Base-by-base conservation (phyloP, 371 early-diverging fungal species). In the Sporodiniella umbellata region DNA sequence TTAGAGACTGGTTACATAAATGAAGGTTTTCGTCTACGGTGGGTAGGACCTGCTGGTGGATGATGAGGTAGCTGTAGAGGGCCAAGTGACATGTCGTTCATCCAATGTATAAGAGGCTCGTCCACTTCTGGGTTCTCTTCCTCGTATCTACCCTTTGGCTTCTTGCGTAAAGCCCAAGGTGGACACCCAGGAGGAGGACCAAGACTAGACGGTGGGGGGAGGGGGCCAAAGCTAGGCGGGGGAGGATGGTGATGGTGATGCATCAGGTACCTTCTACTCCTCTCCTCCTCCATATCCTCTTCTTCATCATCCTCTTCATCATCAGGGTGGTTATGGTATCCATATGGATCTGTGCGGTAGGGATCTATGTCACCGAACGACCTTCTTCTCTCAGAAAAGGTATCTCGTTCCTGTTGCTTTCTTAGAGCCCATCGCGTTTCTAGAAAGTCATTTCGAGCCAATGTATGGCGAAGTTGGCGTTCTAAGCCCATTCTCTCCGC, bases 381-480 rank as follows among this genome's bases (percentile, higher is more conserved):
- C 19, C 25, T 26, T 28, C 49, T 39, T 39, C 39, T 26, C 39
- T 39, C 11, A 12, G n/a, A 21, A 24, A 26, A 28, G 19, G 11
- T 38, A 23, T 48, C 19, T 22, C 22, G 28, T 40, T 39, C 11
- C 18, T 43, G 17, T 48, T 21, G 43, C 21, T 56, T 56, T 8
- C 21, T 40, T 1, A 10, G 10, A 8, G 40, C 8, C 40, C 17
- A 19, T 19, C 40, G 18, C 4, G 45, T 12, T 31, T 60, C 60
- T 18, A 60, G 35, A 23, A 54, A 60, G 8, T 51, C 45, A 7
- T 51, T 51, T 5, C 60, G 30, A 6, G 60, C 54, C 15, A 44
- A 45, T 1, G 49, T 37, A 38, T 54, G 51, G 3, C 54, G 17
- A 19, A 60, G 38, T 11, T 50, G 50, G 10, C 60, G 39, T 12